Evolutionary conservation across 2,329 filamentous ascomycete species (phyloP), one percentile per base, ranked within the genome.

Genomic region (Penicillium sp.): DNA sequence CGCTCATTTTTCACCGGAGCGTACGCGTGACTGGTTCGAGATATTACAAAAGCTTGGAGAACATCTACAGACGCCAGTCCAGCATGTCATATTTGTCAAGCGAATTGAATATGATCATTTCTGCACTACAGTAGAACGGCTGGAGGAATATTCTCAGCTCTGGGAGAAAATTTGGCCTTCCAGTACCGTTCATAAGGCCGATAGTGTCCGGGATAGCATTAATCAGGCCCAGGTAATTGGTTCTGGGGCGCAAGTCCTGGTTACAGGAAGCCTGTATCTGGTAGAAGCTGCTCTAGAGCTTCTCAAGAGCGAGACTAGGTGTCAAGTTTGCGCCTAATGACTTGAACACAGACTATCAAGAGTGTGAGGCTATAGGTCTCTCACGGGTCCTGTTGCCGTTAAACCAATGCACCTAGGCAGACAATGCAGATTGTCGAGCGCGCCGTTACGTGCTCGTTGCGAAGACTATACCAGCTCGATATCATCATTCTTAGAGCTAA

Each of bases 1-100:
- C 29, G 53, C 53, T 31, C 47, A 56, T 52, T 56, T 56, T 48
- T 48, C 48, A 47, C 26, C 29, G n/a, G n/a, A 29, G 47, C 48
- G 41, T 13, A 56, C 21, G 29, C 53, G 53, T 31, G 48, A 51
- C 31, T 56, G 48, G 48, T 29, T 16, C 2, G 27, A 27, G 13
- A 56, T 51, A 56, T 8, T 56, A 14, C 8, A 26, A 11, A 52
- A 3, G 2, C 26, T 56, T 19, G 48, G 48, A 14, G 44, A 14
- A 7, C 19, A 37, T 56, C 24, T 56, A 27, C n/a, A 19, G 5
- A 21, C 13, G 27, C 29, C 26, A 11, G 35, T 56, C 4, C 27
- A 56, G 31, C 47, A 52, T n/a, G 53, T 45, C 19, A 33, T 56
- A 3, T 50, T 56, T 37, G 48, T 55, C 16, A 22, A 45, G 11